Conservation (phyloP, 2,329 filamentous ascomycete species). For the Apiospora saccharicola region DNA sequence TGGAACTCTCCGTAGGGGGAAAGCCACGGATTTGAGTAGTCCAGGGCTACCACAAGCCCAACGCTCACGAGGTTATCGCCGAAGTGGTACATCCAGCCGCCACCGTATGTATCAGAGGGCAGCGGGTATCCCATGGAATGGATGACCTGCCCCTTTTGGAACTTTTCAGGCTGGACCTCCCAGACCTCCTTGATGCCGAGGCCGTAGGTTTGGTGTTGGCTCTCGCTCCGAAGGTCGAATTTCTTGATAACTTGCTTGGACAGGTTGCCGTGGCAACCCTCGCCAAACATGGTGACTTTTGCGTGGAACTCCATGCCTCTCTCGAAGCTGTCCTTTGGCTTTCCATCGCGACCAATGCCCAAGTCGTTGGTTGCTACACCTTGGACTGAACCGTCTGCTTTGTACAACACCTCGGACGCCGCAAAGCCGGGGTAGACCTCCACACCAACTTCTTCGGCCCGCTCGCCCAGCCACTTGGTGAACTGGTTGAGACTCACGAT, state of each 20-base stretch:
- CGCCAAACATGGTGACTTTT: constrained; percentile 86
- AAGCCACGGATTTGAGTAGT: constrained; percentile 96
- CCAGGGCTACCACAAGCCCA: constrained; percentile 89
- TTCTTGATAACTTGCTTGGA: constrained; percentile 96
- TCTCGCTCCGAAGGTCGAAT: constrained; percentile 87
- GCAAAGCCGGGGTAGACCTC: constrained; percentile 97
- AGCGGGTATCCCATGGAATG: constrained; percentile 96
- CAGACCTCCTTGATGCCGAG: constrained; percentile 96
- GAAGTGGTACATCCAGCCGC: constrained; percentile 99
- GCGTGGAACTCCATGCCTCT: constrained; percentile 99
- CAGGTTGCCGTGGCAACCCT: constrained; percentile 95
- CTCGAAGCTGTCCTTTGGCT: constrained; percentile 90
- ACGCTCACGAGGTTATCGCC: constrained; percentile 95
- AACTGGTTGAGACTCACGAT: constrained; percentile 96
- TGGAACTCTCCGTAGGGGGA: constrained; percentile 97
- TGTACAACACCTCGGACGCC: constrained; percentile 90
- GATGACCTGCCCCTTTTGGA: constrained; percentile 82
- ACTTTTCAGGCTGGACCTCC: constrained; percentile 94
- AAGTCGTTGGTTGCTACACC: constrained; percentile 97
- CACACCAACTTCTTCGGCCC: constrained; percentile 95
- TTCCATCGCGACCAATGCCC: constrained; percentile 81
- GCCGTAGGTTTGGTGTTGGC: constrained; percentile 93
- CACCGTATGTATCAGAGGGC: constrained; percentile 88
- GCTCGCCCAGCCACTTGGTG: constrained; percentile 92
- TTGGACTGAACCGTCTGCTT: constrained; percentile 83